phyloP scores from a whole-genome alignment of 2,329 filamentous ascomycete species.

The Scleromitrula shiraiana region DNA sequence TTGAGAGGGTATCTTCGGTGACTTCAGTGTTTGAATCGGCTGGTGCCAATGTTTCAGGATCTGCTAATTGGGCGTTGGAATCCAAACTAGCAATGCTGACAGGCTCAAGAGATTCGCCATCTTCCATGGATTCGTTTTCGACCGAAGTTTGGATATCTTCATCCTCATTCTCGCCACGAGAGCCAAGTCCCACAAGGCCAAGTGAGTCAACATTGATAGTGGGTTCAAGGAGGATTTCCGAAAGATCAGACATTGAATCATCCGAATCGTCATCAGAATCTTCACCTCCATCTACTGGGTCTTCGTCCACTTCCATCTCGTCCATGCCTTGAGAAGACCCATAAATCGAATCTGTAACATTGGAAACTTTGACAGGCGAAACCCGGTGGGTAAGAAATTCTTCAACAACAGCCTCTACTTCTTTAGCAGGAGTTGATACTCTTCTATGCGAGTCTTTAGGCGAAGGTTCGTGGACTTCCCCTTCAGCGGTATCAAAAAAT shows the following conservation, averaged over 20 bases:
- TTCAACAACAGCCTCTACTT: background rate
- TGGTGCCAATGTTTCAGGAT: slow-evolving; percentile 8
- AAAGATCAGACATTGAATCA: background rate
- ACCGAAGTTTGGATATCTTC: background rate
- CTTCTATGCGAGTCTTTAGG: no score
- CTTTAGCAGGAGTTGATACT: background rate
- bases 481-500: no score
- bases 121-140: slow-evolving; percentile 7
- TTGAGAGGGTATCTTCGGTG: slow-evolving; percentile 10
- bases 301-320: background rate
- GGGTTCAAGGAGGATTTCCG: slow-evolving; percentile 3
- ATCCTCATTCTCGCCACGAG: background rate
- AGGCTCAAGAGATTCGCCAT: slow-evolving; percentile 13
- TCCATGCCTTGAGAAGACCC: no score
- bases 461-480: background rate
- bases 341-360: background rate
- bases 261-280: slow-evolving; percentile 1
- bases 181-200: background rate
- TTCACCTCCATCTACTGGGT: background rate
- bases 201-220: background rate
- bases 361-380: background rate
- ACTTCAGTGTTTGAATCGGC: slow-evolving; percentile 12
- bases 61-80: background rate
- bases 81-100: slow-evolving; percentile 6
- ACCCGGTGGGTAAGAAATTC: slow-evolving; percentile 1